A percentile compares a stretch with the other conserved stretches of the same genome.
These are phyloP conservation scores for Juglanconis juglandina DNA, from an alignment of 2,329 filamentous ascomycete species.

Conservation along the genomic window DNA sequence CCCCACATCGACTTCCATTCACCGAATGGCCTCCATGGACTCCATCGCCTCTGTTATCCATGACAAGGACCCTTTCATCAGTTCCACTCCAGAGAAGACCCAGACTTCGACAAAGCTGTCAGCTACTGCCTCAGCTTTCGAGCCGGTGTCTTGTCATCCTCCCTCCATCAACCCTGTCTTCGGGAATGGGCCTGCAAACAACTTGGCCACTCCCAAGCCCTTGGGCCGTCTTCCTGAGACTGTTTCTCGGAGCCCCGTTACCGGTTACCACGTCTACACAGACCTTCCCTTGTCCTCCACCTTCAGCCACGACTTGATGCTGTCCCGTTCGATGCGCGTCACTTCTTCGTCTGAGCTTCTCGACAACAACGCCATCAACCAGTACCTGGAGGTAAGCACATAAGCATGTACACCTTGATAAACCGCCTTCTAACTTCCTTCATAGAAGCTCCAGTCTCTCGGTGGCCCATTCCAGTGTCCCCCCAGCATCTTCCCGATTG, in stretches of 20 bases:
- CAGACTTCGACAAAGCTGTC: conserved; percentile 51
- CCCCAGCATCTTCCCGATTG: conserved; percentile 32
- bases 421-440: conserved; percentile 17
- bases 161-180: conserved; percentile 28
- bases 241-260: conserved; percentile 20
- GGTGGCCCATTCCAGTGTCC: conserved; percentile 35
- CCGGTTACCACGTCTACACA: conserved; percentile 8
- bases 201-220: conserved; percentile 6
- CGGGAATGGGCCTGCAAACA: conserved; percentile 20
- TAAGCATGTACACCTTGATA: neutral
- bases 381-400: conserved; percentile 42
- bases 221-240: conserved; percentile 9
- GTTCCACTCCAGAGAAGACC: conserved; percentile 29
- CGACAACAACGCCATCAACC: conserved; percentile 36
- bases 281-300: conserved; percentile 28
- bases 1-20: neutral
- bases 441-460: conserved; percentile 38
- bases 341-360: conserved; percentile 30
- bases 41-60: conserved; percentile 24
- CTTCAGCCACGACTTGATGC: conserved; percentile 43
- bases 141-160: conserved; percentile 37
- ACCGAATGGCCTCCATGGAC: conserved; percentile 18
- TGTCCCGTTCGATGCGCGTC: conserved; percentile 45
- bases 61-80: conserved; percentile 55
- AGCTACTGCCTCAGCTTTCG: conserved; percentile 59